Evolutionary conservation across 148 eudicot genomes (phyloP).

Genomic region (Dysphania ambrosioides): DNA sequence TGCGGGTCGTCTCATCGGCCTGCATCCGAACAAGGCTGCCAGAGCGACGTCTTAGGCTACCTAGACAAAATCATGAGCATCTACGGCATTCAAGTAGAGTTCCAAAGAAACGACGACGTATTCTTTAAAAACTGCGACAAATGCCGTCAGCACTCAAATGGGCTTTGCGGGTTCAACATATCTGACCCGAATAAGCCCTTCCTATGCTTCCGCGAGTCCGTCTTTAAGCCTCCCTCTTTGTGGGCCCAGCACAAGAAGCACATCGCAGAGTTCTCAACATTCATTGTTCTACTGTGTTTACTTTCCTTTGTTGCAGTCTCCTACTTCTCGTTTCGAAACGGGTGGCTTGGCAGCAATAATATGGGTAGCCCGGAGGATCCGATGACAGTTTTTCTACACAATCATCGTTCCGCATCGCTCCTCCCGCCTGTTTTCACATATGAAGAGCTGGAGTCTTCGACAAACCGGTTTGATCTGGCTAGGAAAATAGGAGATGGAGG

Average conservation of each 20-base stretch:
- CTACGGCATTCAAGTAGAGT: slow-evolving; percentile 48
- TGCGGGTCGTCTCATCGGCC: slow-evolving; percentile 36
- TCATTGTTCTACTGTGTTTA: slow-evolving; percentile 33
- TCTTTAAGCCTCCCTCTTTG: not conserved
- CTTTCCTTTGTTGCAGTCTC: slow-evolving; percentile 23
- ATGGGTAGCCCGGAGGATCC: slow-evolving; percentile 42
- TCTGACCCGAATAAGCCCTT: slow-evolving; percentile 49
- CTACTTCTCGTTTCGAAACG: slow-evolving; percentile 30
- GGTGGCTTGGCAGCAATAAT: slow-evolving; percentile 5
- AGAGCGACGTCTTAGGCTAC: slow-evolving; percentile 46
- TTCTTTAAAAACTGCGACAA: slow-evolving; percentile 41
- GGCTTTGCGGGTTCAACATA: slow-evolving; percentile 60
- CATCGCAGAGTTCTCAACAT: slow-evolving; percentile 19
- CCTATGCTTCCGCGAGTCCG: slow-evolving; percentile 29
- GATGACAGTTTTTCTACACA: slow-evolving; percentile 49
- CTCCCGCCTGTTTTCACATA: slow-evolving; percentile 83
- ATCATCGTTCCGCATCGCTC: slow-evolving; percentile 63
- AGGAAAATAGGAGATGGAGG: slow-evolving; percentile 87
- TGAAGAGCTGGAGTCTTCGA: slow-evolving; percentile 75
- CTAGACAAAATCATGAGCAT: slow-evolving; percentile 38
- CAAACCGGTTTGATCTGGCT: slow-evolving; percentile 69
- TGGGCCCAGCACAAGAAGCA: slow-evolving; percentile 33
- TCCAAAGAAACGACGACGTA: slow-evolving; percentile 32
- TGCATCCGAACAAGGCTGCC: slow-evolving; percentile 43
- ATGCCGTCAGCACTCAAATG: slow-evolving; percentile 34